These are phyloP conservation scores for Lanzia echinophila DNA, from an alignment of 2,329 filamentous ascomycete species.

Conservation along the genomic window DNA sequence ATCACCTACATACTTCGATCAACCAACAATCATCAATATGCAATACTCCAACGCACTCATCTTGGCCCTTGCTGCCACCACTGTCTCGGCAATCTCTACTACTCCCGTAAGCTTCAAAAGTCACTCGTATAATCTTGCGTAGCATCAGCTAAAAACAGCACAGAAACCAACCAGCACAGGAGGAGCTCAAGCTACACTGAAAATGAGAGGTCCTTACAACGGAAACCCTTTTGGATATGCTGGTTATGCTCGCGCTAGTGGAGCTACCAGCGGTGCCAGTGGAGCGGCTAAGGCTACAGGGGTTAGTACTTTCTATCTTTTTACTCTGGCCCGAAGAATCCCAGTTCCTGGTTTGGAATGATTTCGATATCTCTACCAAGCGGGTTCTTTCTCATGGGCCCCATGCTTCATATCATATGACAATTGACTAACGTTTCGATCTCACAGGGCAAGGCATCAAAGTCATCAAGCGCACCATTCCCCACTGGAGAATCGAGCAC, in stretches of 20 bases:
- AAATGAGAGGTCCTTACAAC: not conserved
- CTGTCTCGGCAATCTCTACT: constrained; percentile 13
- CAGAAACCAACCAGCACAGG: constrained; percentile 7
- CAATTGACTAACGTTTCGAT: too few relatives aligned
- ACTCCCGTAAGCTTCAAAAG: constrained; percentile 10
- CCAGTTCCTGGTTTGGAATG: too few relatives aligned
- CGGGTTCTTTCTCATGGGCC: too few relatives aligned
- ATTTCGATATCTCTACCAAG: too few relatives aligned
- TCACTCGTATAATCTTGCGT: not conserved
- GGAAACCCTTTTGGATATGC: not conserved
- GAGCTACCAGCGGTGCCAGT: not conserved
- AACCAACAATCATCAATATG: constrained; percentile 19
- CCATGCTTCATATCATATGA: too few relatives aligned
- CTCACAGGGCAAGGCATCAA: too few relatives aligned
- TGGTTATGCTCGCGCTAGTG: not conserved
- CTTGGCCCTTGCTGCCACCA: constrained; percentile 18
- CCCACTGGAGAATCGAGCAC: too few relatives aligned
- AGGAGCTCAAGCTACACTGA: not conserved
- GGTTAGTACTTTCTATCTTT: too few relatives aligned
- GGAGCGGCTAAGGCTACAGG: constrained; percentile 1
- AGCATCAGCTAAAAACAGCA: not conserved
- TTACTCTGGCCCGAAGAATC: too few relatives aligned
- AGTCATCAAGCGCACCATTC: too few relatives aligned
- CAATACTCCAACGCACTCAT: constrained; percentile 24
- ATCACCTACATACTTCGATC: not conserved